Evolutionary conservation across 2,329 filamentous ascomycete genomes (phyloP).

Genomic region (Sclerotinia borealis): DNA sequence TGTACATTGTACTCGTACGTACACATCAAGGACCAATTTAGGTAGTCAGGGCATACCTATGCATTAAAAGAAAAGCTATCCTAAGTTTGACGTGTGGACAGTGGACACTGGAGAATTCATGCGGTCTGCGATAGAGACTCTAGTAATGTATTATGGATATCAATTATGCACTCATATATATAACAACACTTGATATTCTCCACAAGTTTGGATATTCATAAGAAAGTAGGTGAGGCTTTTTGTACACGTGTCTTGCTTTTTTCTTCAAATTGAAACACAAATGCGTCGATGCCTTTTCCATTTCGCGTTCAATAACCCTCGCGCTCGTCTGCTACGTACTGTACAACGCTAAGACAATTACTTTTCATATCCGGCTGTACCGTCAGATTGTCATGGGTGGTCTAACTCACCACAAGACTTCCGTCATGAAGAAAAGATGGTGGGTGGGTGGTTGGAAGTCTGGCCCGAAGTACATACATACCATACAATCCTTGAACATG

Average conservation of each 20-base stretch:
- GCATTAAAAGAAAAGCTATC: slow-evolving; percentile 3
- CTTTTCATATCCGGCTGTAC: not conserved
- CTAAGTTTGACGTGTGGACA: not conserved
- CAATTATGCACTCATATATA: slow-evolving; percentile 2
- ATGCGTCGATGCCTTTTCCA: not conserved
- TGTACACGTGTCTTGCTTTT: slow-evolving; percentile 9
- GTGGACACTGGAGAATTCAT: too few relatives aligned
- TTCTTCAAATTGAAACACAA: not conserved
- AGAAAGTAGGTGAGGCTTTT: slow-evolving; percentile 6
- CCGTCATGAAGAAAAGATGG: not conserved
- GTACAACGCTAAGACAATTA: not conserved
- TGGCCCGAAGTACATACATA: not conserved
- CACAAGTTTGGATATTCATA: not conserved
- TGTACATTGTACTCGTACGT: too few relatives aligned
- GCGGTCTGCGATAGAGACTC: slow-evolving; percentile 2
- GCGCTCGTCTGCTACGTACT: not conserved
- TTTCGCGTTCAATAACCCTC: not conserved
- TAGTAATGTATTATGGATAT: slow-evolving; percentile 2
- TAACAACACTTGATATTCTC: not conserved
- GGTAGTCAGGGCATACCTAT: too few relatives aligned
- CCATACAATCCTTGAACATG: slow-evolving; percentile 3
- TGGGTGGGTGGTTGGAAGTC: not conserved
- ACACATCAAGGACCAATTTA: too few relatives aligned
- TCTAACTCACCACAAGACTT: not conserved
- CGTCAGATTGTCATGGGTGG: not conserved